A percentile compares a stretch with the other conserved stretches of the same genome.
These are phyloP conservation scores for Aureobasidium subglaciale DNA, from an alignment of 2,329 filamentous ascomycete species.

Conservation along the genomic window DNA sequence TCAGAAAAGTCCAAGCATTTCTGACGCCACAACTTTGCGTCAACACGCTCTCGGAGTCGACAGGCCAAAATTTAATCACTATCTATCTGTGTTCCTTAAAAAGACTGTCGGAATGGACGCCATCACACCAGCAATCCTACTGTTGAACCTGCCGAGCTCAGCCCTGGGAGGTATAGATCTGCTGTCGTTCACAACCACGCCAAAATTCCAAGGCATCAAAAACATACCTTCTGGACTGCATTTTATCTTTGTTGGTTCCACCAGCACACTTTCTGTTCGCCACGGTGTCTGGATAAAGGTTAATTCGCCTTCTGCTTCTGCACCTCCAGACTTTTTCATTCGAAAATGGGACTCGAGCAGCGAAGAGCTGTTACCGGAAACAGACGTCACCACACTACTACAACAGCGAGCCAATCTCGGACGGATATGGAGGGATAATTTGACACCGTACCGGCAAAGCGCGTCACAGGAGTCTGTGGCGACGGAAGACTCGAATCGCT, in stretches of 20 bases:
- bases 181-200: conserved; percentile 56
- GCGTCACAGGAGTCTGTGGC: conserved; percentile 28
- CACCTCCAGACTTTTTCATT: conserved; percentile 40
- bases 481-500: conserved; percentile 42
- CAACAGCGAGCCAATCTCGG: conserved; percentile 51
- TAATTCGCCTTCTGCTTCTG: conserved; percentile 1
- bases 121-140: conserved; percentile 27
- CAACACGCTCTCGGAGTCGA: too few species aligned
- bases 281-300: conserved; percentile 56
- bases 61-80: too few species aligned
- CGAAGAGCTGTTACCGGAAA: conserved; percentile 40
- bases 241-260: conserved; percentile 55
- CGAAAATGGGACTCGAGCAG: conserved; percentile 48
- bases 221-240: conserved; percentile 52
- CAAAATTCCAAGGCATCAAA: conserved; percentile 55
- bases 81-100: too few species aligned
- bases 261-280: conserved; percentile 52
- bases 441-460: conserved; percentile 42
- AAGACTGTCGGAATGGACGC: background rate
- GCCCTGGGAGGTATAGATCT: conserved; percentile 49
- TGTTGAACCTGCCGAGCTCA: conserved; percentile 39
- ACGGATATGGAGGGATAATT: conserved; percentile 47
- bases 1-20: background rate
- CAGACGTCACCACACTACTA: conserved; percentile 36
- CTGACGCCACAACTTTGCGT: background rate